phyloP scores from a whole-genome alignment of 164 flowering plant species.

The Berberis vulgaris region DNA sequence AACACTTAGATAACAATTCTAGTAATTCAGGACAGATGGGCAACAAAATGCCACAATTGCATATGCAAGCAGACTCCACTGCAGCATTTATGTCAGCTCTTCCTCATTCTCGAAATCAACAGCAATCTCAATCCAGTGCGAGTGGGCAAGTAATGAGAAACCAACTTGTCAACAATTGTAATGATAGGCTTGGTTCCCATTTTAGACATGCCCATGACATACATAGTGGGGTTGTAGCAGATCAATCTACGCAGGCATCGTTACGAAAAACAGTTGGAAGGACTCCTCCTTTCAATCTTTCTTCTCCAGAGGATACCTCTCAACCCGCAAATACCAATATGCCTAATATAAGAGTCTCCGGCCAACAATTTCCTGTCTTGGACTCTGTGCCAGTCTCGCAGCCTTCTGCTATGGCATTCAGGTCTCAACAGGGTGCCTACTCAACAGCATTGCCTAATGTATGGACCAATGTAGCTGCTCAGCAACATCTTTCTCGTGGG shows the following conservation, averaged over 20 bases:
- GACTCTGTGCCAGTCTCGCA: constrained; percentile 29
- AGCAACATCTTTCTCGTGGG: constrained; percentile 21
- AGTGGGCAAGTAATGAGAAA: constrained; percentile 24
- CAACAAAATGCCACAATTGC: constrained; percentile 19
- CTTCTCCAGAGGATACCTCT: constrained; percentile 20
- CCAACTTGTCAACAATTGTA: constrained; percentile 25
- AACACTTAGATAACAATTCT: constrained; percentile 22
- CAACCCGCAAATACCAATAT: constrained; percentile 16
- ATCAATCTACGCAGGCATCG: constrained; percentile 26
- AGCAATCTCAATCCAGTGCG: constrained; percentile 28
- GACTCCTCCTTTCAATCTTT: constrained; percentile 16
- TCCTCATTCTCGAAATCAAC: constrained; percentile 29
- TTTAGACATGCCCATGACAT: constrained; percentile 17
- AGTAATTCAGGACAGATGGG: constrained; percentile 20
- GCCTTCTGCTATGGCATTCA: constrained; percentile 22
- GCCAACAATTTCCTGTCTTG: constrained; percentile 23
- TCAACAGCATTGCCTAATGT: constrained; percentile 31
- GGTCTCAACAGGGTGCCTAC: constrained; percentile 30
- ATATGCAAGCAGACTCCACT: constrained; percentile 24
- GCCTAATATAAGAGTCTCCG: constrained; percentile 21
- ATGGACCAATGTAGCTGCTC: constrained; percentile 41
- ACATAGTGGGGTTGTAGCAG: constrained; percentile 19
- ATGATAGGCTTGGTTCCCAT: constrained; percentile 24
- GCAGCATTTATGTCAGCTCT: constrained; percentile 23
- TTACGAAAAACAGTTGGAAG: constrained; percentile 22